Evolutionary conservation across 129 eudicot genomes (phyloP), one percentile per base, ranked within the genome.

Genomic region (Flaveria linearis): DNA sequence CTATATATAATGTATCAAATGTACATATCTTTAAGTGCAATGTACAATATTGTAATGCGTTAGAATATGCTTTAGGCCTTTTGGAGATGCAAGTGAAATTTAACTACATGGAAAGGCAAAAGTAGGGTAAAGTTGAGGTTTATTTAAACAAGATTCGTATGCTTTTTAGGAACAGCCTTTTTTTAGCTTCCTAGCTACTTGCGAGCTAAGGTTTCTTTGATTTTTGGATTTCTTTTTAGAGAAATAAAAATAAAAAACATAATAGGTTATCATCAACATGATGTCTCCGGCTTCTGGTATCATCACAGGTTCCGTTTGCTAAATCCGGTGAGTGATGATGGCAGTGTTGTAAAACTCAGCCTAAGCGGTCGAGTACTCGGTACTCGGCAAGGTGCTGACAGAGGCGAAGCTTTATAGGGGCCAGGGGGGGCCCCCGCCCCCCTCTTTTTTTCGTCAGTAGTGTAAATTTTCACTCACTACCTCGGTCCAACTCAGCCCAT

Each of bases 31-130:
- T 64, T 26, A 13, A 26, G 80, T 1, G 28, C 47, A 68, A 46
- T 36, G 56, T 66, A 81, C 76, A 74, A 74, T 51, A 15, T 3
- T 45, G 16, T 69, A 18, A 66, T 75, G 74, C 14, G 12, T 57
- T 46, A 6, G 77, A 61, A 81, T 60, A 76, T 62, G 52, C 75
- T 62, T 78, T 78, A 33, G 30, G 69, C 58, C 62, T 81, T 76
- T 76, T 68, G 28, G 68, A 57, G 69, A 81, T 64, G 79, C 83
- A 72, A 68, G 55, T 51, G 64, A 56, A 66, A 55, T 76, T 66
- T 64, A 62, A 70, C 82, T 65, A 84, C 82, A 86, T 84, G 86
- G 86, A 81, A 77, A 83, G 85, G 87, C 75, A 74, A 86, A 82
- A 74, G 76, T n/a, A 64, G n/a, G 73, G 68, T 67, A 66, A 76